Evolutionary conservation across 805 yeast genomes (phyloP).

Genomic region (Myxozyma neotropica): DNA sequence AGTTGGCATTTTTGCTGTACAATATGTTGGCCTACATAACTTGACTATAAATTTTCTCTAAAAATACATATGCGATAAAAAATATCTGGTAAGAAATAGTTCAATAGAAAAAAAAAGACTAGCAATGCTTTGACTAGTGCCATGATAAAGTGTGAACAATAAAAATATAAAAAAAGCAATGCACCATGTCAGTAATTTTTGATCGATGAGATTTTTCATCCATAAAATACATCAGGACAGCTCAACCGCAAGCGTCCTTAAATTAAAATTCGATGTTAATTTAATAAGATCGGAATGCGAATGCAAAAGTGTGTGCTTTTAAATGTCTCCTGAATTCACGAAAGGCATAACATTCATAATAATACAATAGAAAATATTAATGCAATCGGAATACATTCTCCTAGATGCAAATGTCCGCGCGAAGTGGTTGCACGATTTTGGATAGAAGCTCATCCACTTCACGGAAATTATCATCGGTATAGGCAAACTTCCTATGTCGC

Average conservation of each 20-base stretch:
- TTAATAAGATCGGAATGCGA: not conserved
- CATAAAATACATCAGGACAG: no score
- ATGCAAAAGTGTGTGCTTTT: not conserved
- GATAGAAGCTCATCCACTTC: slow-evolving; percentile 73
- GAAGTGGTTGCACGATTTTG: slow-evolving; percentile 11
- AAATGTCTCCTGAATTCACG: no score
- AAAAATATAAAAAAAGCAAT: not conserved
- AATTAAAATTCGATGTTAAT: no score
- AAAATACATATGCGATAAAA: slow-evolving; percentile 1
- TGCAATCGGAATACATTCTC: no score
- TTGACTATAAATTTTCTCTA: no score
- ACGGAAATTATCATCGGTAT: slow-evolving; percentile 66
- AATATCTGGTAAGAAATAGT: not conserved
- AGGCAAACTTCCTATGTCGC: slow-evolving; percentile 79
- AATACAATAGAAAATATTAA: not conserved
- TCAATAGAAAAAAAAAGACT: not conserved
- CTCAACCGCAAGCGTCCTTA: no score
- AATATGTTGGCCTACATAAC: no score
- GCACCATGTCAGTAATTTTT: not conserved
- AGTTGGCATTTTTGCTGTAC: no score
- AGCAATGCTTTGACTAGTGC: not conserved
- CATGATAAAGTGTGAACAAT: no score
- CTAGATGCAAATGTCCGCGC: not conserved
- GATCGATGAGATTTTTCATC: no score
- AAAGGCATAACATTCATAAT: not conserved